Base-by-base conservation (phyloP, 2,329 filamentous ascomycete genomes). In the Beauveria varroae region DNA sequence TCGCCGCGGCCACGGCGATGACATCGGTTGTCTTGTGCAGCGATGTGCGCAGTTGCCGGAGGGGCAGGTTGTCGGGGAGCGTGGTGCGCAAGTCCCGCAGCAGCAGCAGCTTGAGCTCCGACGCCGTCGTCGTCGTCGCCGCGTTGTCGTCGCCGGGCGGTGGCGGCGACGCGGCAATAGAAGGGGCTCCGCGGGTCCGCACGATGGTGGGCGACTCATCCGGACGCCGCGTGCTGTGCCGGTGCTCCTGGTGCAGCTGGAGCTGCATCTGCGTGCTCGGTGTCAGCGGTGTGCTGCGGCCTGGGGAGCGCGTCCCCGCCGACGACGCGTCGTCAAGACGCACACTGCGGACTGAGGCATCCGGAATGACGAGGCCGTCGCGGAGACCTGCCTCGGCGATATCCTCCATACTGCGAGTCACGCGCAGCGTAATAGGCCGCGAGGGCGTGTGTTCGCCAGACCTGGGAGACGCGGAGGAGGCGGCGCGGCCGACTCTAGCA, bases 1-100 rank as follows among this genome's bases (percentile, higher is more conserved):
- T 74, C 51, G 77, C 76, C 16, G 81, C 81, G 4, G 77, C 83
- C 7, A 88, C 74, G 18, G 77, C 85, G 9, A 86, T 70, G 6
- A 86, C 73, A 67, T 86, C 82, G 2, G 82, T 68, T 26, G 74
- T 77, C 65, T 79, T 77, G 56, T 76, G 75, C 50, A 82, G 72
- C 60, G 79, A 76, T 46, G 73, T 74, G n/a, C 80, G 79, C 37
- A 88, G 72, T 6, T 74, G 71, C 65, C 81, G 81, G 18, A 88
- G 76, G 1, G 79, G 66, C 46, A 81, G 74, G 65, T 76, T 84
- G 62, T 85, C 82, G 3, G 79, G 78, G 46, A 86, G 72, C 14
- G 76, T 76, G n/a, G 74, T 74, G 12, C 78, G 78, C 1, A 84
- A 73, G 53, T 74, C 74, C 62, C 75, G 78, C 41, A 73, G 68